Base-by-base conservation (phyloP, 768 basidiomycete genomes). In the Boletus sensibilis region DNA sequence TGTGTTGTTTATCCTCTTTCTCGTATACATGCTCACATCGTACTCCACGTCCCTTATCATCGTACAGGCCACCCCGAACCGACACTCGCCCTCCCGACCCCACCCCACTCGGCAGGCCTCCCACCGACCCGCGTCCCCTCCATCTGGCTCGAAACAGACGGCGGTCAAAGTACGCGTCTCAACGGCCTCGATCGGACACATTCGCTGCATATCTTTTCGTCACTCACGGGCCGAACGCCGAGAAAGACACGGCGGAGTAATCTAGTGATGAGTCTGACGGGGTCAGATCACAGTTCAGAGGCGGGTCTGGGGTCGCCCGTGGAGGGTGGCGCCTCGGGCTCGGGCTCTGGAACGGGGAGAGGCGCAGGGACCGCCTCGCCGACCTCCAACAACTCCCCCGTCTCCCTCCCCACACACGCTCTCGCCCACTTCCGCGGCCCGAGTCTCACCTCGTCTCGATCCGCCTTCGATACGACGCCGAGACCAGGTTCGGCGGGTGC, bases 61-160 rank as follows among this genome's bases (percentile, higher is more conserved):
- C 20, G 0, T 3, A 38, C 21, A 70, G 68, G 61, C 5, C 49
- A 48, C 18, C 54, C 64, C 2, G 50, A 62, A 51, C 58, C 68
- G 33, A 50, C 39, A 3, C 13, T 50, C 29, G 35, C 52, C n/a
- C 56, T 66, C 5, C 68, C 68, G 1, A 46, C 58, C 5, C 58
- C 62, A 7, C 66, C 70, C 6, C 65, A 61, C 29, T 61, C 70
- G 23, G 62, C 66, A 9, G 52, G 62, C 18, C 63, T 65, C 37
- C 55, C 59, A 1, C 50, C 16, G 3, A 64, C 66, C 0, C 53
- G 31, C 0, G 75, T 82, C 18, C 80, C 83, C 1, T 79, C 80
- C 2, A 76, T 81, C 61, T 82, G 81, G 83, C 70, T 78, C 51
- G 72, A 78, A 56, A 70, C 72, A 5, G 81, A 82, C 57, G 72